A percentile compares a stretch with the other conserved stretches of the same genome.
Conservation (phyloP, 805 yeast species). For the Wickerhamiella domercqiae region DNA sequence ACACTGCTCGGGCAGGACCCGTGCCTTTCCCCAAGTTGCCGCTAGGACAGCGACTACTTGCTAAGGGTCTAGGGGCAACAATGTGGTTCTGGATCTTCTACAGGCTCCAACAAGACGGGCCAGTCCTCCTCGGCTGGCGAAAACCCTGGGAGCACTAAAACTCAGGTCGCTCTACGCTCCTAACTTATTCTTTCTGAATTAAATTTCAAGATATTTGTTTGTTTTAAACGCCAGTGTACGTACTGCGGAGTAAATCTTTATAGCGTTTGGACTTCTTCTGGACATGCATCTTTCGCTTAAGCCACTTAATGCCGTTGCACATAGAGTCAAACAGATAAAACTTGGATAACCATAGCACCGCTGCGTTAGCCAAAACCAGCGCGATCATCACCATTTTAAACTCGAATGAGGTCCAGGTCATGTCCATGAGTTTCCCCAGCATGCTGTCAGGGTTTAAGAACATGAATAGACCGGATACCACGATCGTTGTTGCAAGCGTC, state of each 20-base stretch:
- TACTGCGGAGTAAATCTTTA: too few relatives aligned
- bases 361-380: slow-evolving; percentile 36
- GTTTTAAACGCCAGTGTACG: too few relatives aligned
- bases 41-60: slow-evolving; percentile 39
- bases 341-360: slow-evolving; percentile 32
- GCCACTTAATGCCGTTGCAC: slow-evolving; percentile 6
- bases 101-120: slow-evolving; percentile 48
- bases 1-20: slow-evolving; percentile 34
- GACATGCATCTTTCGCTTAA: slow-evolving; percentile 12
- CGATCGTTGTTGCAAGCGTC: slow-evolving; percentile 38
- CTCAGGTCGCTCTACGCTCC: neutral
- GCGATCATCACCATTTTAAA: slow-evolving; percentile 31
- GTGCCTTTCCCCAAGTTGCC: slow-evolving; percentile 54
- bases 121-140: slow-evolving; percentile 26
- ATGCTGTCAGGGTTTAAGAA: slow-evolving; percentile 31
- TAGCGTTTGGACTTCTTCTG: slow-evolving; percentile 23
- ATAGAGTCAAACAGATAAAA: slow-evolving; percentile 29
- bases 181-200: neutral
- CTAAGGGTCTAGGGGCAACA: slow-evolving; percentile 62
- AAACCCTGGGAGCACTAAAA: slow-evolving; percentile 29
- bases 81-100: slow-evolving; percentile 84
- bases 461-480: slow-evolving; percentile 42
- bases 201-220: neutral
- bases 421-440: slow-evolving; percentile 58
- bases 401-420: slow-evolving; percentile 40